Evolutionary conservation across 1,284 basidiomycete genomes (phyloP), one percentile per base, ranked within the genome.

Genomic region (Chalciporus sp.): DNA sequence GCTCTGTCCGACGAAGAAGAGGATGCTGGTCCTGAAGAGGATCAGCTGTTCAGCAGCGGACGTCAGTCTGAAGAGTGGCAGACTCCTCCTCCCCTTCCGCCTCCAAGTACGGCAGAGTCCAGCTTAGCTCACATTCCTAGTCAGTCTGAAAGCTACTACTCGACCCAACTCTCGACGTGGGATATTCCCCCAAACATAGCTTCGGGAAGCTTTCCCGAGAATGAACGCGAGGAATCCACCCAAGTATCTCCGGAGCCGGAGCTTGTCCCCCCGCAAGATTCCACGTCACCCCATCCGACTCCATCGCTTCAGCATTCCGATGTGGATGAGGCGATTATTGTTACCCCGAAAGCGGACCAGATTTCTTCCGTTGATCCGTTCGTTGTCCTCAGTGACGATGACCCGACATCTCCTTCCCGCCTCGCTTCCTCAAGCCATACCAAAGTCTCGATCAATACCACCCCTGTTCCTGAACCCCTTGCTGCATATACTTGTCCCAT

Each of bases 401-500:
- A 42, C 23, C 42, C 27, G 23, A 5, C 10, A n/a, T 40, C 52
- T n/a, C 47, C 52, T 29, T 23, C 52, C 19, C 41, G n/a, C 23
- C 40, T n/a, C 26, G 23, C 39, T n/a, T 20, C 35, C 23, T 19
- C 49, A 23, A 35, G 44, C 3, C n/a, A 37, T 16, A 46, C 43
- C 20, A 42, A 17, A n/a, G 27, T 33, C 1, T 7, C 37, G 17
- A 17, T 49, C 0, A 28, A 53, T 11, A 42, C 45, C 23, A 14
- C 19, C 1, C 26, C 52, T 11, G 8, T 27, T 19, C 63, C 67
- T 3, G 82, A 88, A 48, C 81, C 78, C 0, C 76, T 91, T 16
- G 77, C 85, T 1, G 71, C 78, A 3, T 90, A 89, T 62, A 79
- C 78, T 0, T 91, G 90, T 63, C 89, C 89, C 6, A 86, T 92